phyloP scores from a whole-genome alignment of 352 stramenopile genomes.

The Phytophthora macrochlamydospora region DNA sequence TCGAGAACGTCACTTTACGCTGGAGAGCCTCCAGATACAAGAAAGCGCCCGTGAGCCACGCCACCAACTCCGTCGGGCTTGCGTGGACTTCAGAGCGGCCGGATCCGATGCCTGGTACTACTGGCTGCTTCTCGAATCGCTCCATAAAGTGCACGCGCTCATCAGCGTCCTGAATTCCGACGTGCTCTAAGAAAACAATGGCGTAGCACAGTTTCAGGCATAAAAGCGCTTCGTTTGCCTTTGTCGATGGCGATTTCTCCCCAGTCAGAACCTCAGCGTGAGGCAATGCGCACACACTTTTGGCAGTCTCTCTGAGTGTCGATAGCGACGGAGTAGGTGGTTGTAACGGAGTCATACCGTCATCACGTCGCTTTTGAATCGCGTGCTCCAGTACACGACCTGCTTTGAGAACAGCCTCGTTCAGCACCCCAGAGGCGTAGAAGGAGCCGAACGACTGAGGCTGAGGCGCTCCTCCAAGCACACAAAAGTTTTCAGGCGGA shows the following conservation, averaged over 20 bases:
- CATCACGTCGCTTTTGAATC: constrained; percentile 13
- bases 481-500: constrained; percentile 55
- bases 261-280: constrained; percentile 26
- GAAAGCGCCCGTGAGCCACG: constrained; percentile 75
- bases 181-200: constrained; percentile 60
- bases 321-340: constrained; percentile 54
- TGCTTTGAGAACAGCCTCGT: constrained; percentile 28
- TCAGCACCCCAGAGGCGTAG: constrained; percentile 53
- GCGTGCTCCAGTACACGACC: constrained; percentile 38
- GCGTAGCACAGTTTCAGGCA: constrained; percentile 73
- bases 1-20: constrained; percentile 52
- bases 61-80: constrained; percentile 39
- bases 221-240: constrained; percentile 24
- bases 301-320: constrained; percentile 38
- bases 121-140: constrained; percentile 37
- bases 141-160: constrained; percentile 64
- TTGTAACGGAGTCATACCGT: constrained; percentile 28
- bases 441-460: constrained; percentile 48
- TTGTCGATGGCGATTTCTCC: not conserved
- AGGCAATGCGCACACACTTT: constrained; percentile 41
- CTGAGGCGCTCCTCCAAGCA: constrained; percentile 49
- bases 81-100: constrained; percentile 2
- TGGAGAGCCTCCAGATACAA: constrained; percentile 70
- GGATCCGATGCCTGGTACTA: constrained; percentile 18
- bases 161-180: constrained; percentile 58